Evolutionary conservation across 148 eudicot genomes (phyloP).

Genomic region (Vaccinium myrtillus): DNA sequence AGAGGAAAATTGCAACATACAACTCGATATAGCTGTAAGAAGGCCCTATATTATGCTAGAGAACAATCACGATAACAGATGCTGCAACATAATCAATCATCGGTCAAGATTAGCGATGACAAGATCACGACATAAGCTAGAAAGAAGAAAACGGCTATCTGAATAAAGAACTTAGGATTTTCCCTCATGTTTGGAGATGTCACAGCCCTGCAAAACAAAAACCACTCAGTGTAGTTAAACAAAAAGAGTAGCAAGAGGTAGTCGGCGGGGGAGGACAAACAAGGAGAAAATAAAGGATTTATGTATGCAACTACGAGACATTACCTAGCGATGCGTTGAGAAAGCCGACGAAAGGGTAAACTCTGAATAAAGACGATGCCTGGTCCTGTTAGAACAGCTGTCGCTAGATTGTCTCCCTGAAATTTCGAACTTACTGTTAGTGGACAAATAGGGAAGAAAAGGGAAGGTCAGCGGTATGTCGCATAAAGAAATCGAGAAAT

Average conservation of each 20-base stretch:
- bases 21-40: too few relatives aligned
- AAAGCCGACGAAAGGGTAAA: constrained; percentile 84
- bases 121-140: constrained; percentile 88
- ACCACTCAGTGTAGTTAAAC: neutral
- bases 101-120: constrained; percentile 89
- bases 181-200: constrained; percentile 96
- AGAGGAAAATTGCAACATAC: too few relatives aligned
- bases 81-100: constrained; percentile 25
- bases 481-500: too few relatives aligned
- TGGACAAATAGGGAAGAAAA: too few relatives aligned
- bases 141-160: constrained; percentile 85
- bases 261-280: neutral
- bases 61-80: too few relatives aligned
- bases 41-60: too few relatives aligned
- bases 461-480: too few relatives aligned
- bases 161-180: constrained; percentile 85
- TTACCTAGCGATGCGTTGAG: constrained; percentile 95
- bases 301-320: neutral
- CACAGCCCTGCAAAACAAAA: constrained; percentile 67
- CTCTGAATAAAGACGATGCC: constrained; percentile 98
- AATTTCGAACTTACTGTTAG: neutral
- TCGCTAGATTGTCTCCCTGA: constrained; percentile 78
- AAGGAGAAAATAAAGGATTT: neutral
- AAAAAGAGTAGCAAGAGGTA: neutral
- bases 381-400: constrained; percentile 87